Base-by-base conservation (phyloP, 305 asterid genomes). In the Ilex paraguariensis region DNA sequence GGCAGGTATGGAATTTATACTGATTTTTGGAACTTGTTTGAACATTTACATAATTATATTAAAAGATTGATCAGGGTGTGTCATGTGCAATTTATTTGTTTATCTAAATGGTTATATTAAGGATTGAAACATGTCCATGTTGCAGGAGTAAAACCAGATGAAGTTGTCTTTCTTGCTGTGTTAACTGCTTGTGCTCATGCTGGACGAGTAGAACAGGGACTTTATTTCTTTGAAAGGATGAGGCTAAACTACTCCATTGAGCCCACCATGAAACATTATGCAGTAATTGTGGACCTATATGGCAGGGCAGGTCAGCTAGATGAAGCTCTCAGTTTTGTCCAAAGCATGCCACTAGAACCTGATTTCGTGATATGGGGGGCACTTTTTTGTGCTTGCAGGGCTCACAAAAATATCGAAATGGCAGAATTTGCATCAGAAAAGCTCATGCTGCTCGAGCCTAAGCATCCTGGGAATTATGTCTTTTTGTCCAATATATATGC, bases 321-420 rank as follows among this genome's bases (percentile, higher is more conserved):
- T 31, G 73, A 76, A 46, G 84, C 82, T 60, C 56, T 79, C 56
- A 65, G 50, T 39, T 79, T 79, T 54, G 73, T 76, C 13, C 62
- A 63, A 33, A 70, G 42, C 59, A 79, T 73, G 82, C 79, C 75
- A 31, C 13, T 65, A 51, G 56, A 66, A 49, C 82, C 84, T 52
- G 79, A 76, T 68, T 39, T 42, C 54, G 79, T 79, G 31, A 68
- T 67, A 50, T 79, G 82, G 84, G 84, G 82, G 45, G 66, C 82
- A 45, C 82, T 79, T 8, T 79, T 79, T 73, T 73, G 75, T 64
- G 82, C 84, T 64, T 79, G 82, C 59, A 72, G 75, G 62, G 73
- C 77, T 70, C 77, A 67, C 70, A 79, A 73, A 70, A 79, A 76
- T 50, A 56, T 77, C 31, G 82, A 76, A 62, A 67, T 76, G 75